Evolutionary conservation across 1,139 yeast genomes (phyloP).

Genomic region (Saccharomyces hybrid): DNA sequence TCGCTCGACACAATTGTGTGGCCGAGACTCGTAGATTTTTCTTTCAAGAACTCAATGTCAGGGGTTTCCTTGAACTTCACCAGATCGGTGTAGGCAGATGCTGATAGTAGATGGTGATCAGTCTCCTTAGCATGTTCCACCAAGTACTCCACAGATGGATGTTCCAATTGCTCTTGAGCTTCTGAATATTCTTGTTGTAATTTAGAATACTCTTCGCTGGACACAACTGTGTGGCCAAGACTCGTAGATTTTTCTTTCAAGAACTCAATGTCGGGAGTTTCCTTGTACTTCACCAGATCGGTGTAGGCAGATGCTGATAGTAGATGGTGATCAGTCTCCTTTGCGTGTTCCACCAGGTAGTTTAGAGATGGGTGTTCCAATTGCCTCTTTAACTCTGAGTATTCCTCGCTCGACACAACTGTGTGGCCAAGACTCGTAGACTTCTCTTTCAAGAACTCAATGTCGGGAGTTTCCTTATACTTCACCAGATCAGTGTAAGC

Average conservation of each 20-base stretch:
- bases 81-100: conserved; percentile 1
- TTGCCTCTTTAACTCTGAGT: conserved; percentile 5
- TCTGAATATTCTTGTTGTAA: not conserved
- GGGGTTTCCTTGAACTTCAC: conserved; percentile 21
- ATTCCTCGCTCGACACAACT: conserved; percentile 11
- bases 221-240: conserved; percentile 15
- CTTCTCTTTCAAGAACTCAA: conserved; percentile 23
- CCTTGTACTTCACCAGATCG: conserved; percentile 16
- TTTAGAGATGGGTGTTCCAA: conserved; percentile 4
- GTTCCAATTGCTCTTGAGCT: not conserved
- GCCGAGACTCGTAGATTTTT: conserved; percentile 20
- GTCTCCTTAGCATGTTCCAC: conserved; percentile 6
- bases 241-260: conserved; percentile 24
- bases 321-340: not conserved
- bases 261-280: conserved; percentile 19
- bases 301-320: not conserved
- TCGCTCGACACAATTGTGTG: not conserved
- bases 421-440: conserved; percentile 22
- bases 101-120: too few species aligned
- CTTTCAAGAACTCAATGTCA: conserved; percentile 20
- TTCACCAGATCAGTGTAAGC: conserved; percentile 14
- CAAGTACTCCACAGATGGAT: conserved; percentile 8
- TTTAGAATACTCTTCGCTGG: conserved; percentile 12
- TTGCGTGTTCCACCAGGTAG: conserved; percentile 10
- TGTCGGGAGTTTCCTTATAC: conserved; percentile 11